Conservation (phyloP, 352 stramenopile genomes). For the Pythium brassicae region DNA sequence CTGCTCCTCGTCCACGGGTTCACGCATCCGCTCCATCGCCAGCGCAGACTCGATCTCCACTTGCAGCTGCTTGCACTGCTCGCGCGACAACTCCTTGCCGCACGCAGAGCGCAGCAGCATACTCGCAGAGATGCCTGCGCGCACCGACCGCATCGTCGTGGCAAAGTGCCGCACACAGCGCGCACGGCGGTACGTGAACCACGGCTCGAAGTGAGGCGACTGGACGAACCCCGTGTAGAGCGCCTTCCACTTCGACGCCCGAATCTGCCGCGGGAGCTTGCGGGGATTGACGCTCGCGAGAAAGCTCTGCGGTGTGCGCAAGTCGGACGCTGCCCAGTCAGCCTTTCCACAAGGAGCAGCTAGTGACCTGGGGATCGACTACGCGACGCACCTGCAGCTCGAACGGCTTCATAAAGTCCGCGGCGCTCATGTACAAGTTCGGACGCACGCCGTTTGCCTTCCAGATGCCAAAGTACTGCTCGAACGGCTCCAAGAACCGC, state of each 20-base stretch:
- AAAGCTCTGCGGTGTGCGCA: slow-evolving; percentile 30
- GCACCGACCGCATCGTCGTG: slow-evolving; percentile 47
- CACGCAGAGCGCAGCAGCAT: slow-evolving; percentile 37
- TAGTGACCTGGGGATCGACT: not conserved
- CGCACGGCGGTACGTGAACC: slow-evolving; percentile 66
- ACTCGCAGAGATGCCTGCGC: slow-evolving; percentile 32
- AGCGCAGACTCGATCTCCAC: slow-evolving; percentile 44
- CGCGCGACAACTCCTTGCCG: slow-evolving; percentile 35
- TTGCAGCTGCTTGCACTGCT: slow-evolving; percentile 40
- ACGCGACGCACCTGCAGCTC: slow-evolving; percentile 27
- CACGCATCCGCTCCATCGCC: slow-evolving; percentile 25
- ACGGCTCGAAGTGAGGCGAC: slow-evolving; percentile 71
- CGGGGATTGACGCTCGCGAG: slow-evolving; percentile 48
- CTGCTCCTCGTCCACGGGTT: slow-evolving; percentile 33
- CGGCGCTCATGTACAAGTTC: slow-evolving; percentile 64
- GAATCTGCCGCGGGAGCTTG: slow-evolving; percentile 58
- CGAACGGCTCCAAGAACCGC: slow-evolving; percentile 82
- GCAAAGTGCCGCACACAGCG: slow-evolving; percentile 69
- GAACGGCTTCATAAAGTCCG: slow-evolving; percentile 78
- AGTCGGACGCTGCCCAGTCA: not conserved
- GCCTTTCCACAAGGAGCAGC: not conserved
- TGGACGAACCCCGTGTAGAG: slow-evolving; percentile 71
- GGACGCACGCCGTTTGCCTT: slow-evolving; percentile 46
- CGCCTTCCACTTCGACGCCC: slow-evolving; percentile 55
- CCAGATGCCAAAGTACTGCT: slow-evolving; percentile 85